Percentiles rank a stretch among this genome's conserved stretches.
phyloP scores from a whole-genome alignment of 768 basidiomycete genomes.

The Galerina sulciceps region DNA sequence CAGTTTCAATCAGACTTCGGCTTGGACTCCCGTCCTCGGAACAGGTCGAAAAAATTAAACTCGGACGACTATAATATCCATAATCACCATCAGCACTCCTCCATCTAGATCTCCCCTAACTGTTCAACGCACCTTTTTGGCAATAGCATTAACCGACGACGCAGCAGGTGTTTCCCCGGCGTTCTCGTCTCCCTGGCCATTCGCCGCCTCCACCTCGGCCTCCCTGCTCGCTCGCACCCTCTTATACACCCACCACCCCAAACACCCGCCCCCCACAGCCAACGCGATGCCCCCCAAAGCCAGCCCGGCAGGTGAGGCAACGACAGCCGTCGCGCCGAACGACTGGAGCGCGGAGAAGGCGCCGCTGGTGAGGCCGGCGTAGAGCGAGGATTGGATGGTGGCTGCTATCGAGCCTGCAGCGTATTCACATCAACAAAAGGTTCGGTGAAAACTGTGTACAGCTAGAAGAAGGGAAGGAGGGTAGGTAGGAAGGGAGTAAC shows the following conservation, averaged over 20 bases:
- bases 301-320: slow-evolving; percentile 5
- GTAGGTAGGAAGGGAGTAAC: too few relatives aligned
- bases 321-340: slow-evolving; percentile 15
- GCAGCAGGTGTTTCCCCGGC: too few relatives aligned
- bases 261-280: neutral
- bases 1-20: too few relatives aligned
- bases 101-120: too few relatives aligned
- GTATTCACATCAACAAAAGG: neutral
- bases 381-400: slow-evolving; percentile 7
- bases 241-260: neutral
- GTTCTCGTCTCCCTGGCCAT: too few relatives aligned
- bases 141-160: too few relatives aligned
- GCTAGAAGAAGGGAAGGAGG: neutral
- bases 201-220: too few relatives aligned
- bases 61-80: too few relatives aligned
- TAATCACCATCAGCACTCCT: too few relatives aligned
- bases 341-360: slow-evolving; percentile 15
- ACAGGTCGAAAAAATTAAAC: too few relatives aligned
- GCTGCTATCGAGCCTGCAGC: slow-evolving; percentile 11
- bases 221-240: neutral
- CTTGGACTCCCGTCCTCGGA: too few relatives aligned
- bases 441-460: neutral
- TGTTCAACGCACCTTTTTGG: too few relatives aligned
- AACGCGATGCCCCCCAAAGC: neutral
- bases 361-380: slow-evolving; percentile 7